Evolutionary conservation across 1,284 basidiomycete species (phyloP).

Genomic region (Laetiporus sulphureus): DNA sequence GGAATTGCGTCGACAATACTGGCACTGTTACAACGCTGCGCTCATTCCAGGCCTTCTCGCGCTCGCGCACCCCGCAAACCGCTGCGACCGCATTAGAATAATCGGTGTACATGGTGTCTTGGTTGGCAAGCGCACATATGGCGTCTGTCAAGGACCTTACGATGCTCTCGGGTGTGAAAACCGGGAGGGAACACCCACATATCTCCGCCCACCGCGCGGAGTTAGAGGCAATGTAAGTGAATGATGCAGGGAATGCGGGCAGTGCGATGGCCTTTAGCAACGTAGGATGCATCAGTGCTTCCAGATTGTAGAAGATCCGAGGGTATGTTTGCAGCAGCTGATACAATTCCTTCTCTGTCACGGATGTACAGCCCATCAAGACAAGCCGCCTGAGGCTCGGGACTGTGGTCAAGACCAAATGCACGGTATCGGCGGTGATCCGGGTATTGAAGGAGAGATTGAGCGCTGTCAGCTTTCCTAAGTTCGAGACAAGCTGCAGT

Average conservation of each 20-base stretch:
- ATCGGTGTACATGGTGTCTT: no score
- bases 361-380: slow-evolving; percentile 20
- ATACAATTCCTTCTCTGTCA: slow-evolving; percentile 18
- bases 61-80: no score
- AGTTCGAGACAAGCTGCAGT: slow-evolving; percentile 10
- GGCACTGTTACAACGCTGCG: neutral
- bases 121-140: no score
- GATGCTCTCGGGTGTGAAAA: no score
- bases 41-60: no score
- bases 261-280: slow-evolving; percentile 9
- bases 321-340: slow-evolving; percentile 17
- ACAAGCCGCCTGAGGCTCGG: slow-evolving; percentile 21
- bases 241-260: neutral
- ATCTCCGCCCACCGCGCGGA: neutral
- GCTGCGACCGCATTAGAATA: no score
- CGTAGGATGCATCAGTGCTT: slow-evolving; percentile 23
- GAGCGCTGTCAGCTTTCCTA: slow-evolving; percentile 13
- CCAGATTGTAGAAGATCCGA: slow-evolving; percentile 19
- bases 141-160: neutral
- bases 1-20: neutral
- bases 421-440: slow-evolving; percentile 16
- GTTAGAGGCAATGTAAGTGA: slow-evolving; percentile 3
- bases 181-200: neutral
- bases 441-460: slow-evolving; percentile 20
- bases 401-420: slow-evolving; percentile 11